These are phyloP conservation scores for Tephrocybe sp. DNA, from an alignment of 768 basidiomycete genomes.

Conservation along the genomic window DNA sequence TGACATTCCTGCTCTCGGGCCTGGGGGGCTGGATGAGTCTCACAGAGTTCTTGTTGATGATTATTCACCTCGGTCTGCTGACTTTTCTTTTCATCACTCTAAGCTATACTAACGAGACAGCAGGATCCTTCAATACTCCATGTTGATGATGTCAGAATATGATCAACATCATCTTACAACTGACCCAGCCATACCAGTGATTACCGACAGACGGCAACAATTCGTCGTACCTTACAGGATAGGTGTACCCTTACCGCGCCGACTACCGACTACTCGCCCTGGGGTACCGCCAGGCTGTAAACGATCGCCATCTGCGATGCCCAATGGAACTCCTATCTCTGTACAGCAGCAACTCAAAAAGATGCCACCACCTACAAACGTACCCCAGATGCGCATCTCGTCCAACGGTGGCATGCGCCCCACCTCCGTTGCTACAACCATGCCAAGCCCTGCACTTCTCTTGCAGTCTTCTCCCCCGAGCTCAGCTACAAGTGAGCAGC, in stretches of 20 bases:
- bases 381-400: slow-evolving; percentile 58
- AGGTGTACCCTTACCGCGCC: slow-evolving; percentile 32
- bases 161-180: slow-evolving; percentile 51
- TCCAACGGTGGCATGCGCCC: slow-evolving; percentile 55
- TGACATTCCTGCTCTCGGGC: slow-evolving; percentile 52
- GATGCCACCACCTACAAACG: slow-evolving; percentile 51
- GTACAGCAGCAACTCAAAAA: slow-evolving; percentile 48
- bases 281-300: slow-evolving; percentile 6
- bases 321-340: slow-evolving; percentile 6
- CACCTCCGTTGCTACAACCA: slow-evolving; percentile 29
- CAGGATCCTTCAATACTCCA: slow-evolving; percentile 54
- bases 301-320: background rate
- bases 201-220: slow-evolving; percentile 50
- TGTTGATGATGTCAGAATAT: slow-evolving; percentile 53
- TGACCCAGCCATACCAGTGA: slow-evolving; percentile 46
- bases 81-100: background rate
- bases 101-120: background rate
- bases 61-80: slow-evolving; percentile 38
- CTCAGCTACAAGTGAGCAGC: slow-evolving; percentile 25
- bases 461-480: slow-evolving; percentile 3
- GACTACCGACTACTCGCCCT: slow-evolving; percentile 24
- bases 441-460: slow-evolving; percentile 24
- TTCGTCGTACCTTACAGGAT: slow-evolving; percentile 50
- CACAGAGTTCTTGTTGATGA: slow-evolving; percentile 70
- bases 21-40: slow-evolving; percentile 64